Conservation (phyloP, 1,284 basidiomycete species). For the Laetiporus sulphureus region DNA sequence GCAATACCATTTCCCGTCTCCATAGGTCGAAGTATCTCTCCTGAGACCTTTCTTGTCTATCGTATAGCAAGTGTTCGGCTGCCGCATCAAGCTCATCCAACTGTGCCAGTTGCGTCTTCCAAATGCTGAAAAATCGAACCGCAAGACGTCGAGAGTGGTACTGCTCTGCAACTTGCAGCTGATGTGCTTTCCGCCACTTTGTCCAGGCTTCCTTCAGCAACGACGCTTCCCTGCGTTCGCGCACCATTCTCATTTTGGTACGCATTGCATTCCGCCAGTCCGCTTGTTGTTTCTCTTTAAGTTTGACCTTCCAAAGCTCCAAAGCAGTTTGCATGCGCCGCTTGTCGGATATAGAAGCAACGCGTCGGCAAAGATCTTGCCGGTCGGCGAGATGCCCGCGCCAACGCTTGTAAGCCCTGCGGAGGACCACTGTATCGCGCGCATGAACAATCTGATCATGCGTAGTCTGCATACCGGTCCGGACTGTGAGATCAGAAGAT, state of each 20-base stretch:
- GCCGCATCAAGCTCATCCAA: constrained; percentile 37
- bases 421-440: constrained; percentile 53
- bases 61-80: constrained; percentile 40
- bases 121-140: constrained; percentile 37
- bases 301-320: constrained; percentile 40
- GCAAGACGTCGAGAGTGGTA: constrained; percentile 40
- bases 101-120: constrained; percentile 39
- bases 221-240: constrained; percentile 42
- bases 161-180: constrained; percentile 40
- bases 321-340: constrained; percentile 37
- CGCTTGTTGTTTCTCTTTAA: constrained; percentile 43
- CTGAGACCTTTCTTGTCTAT: constrained; percentile 29
- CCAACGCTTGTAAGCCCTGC: constrained; percentile 54
- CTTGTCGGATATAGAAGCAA: constrained; percentile 34
- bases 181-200: constrained; percentile 53
- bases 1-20: constrained; percentile 39
- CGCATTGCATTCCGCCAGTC: constrained; percentile 66
- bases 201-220: constrained; percentile 49
- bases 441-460: constrained; percentile 51
- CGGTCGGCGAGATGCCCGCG: constrained; percentile 32
- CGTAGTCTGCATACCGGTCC: constrained; percentile 43
- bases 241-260: constrained; percentile 52
- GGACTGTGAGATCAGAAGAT: not conserved
- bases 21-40: constrained; percentile 47
- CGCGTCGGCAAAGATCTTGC: constrained; percentile 32